Percentiles rank a stretch among this genome's conserved stretches.
phyloP scores from a whole-genome alignment of 345 rosid species.

The Cardamine occulta region DNA sequence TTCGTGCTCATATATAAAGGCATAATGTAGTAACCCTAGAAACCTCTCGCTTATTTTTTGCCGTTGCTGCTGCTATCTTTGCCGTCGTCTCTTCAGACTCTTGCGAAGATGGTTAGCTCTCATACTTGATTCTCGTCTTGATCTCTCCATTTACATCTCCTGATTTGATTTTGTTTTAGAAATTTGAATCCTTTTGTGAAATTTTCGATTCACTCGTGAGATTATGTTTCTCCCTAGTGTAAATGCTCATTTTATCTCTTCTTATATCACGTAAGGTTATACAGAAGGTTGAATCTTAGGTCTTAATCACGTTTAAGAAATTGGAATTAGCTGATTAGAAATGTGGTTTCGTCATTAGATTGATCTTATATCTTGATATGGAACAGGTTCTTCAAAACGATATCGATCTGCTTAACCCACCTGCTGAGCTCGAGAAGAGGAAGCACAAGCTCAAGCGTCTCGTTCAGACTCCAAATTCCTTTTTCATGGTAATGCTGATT shows the following conservation, averaged over 20 bases:
- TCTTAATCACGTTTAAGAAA: background rate
- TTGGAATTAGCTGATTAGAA: background rate
- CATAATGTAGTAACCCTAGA: slow-evolving; percentile 28
- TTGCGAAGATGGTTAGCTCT: slow-evolving; percentile 41
- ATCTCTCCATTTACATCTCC: background rate
- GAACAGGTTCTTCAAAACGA: slow-evolving; percentile 70
- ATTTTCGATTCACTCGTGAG: background rate
- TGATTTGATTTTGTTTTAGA: background rate
- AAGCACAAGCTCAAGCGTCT: slow-evolving; percentile 88
- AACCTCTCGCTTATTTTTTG: slow-evolving; percentile 11
- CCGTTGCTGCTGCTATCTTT: slow-evolving; percentile 11
- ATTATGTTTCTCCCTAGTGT: background rate
- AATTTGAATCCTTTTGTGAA: background rate
- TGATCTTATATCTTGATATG: background rate
- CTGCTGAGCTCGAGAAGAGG: slow-evolving; percentile 77
- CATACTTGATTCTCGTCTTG: background rate
- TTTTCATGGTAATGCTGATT: slow-evolving; percentile 59
- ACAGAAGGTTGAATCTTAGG: background rate
- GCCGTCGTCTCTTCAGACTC: slow-evolving; percentile 33
- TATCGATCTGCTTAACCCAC: slow-evolving; percentile 73
- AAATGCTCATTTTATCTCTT: background rate
- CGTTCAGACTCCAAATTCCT: slow-evolving; percentile 73
- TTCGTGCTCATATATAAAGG: slow-evolving; percentile 9
- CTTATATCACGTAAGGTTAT: background rate
- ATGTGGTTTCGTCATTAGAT: background rate